Evolutionary conservation across 1,139 yeast genomes (phyloP).

Genomic region (Diutina ranongensis): DNA sequence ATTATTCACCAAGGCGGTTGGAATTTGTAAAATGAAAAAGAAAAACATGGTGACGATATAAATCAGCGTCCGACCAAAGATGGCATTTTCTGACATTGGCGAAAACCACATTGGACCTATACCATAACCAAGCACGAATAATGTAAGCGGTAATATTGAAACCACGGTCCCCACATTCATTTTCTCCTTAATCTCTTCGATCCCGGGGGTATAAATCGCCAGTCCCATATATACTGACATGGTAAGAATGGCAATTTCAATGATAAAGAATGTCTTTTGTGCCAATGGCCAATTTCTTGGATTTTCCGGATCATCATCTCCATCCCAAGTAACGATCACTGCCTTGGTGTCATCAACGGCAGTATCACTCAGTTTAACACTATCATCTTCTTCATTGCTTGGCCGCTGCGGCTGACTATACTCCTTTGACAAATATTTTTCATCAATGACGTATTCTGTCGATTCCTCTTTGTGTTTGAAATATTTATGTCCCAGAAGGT

Average conservation of each 20-base stretch:
- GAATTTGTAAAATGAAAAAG: slow-evolving; percentile 23
- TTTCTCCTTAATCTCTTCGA: slow-evolving; percentile 26
- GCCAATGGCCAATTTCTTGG: slow-evolving; percentile 44
- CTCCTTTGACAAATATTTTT: slow-evolving; percentile 15
- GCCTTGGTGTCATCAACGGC: neutral
- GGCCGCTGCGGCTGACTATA: neutral
- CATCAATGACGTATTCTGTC: slow-evolving; percentile 22
- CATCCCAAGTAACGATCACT: slow-evolving; percentile 27
- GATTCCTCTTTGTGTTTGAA: slow-evolving; percentile 22
- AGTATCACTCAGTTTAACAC: neutral
- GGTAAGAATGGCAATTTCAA: slow-evolving; percentile 35
- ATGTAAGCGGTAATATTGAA: slow-evolving; percentile 29
- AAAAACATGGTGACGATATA: slow-evolving; percentile 20
- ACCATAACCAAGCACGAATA: slow-evolving; percentile 44
- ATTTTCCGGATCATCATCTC: slow-evolving; percentile 43
- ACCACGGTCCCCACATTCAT: slow-evolving; percentile 26
- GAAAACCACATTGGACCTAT: slow-evolving; percentile 43
- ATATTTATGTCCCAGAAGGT: slow-evolving; percentile 19
- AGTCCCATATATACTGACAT: slow-evolving; percentile 48
- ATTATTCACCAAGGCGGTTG: slow-evolving; percentile 20
- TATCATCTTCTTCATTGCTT: neutral
- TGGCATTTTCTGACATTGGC: slow-evolving; percentile 41
- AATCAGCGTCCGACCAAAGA: slow-evolving; percentile 41
- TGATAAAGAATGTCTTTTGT: slow-evolving; percentile 26
- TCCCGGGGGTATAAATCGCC: slow-evolving; percentile 50